A percentile compares a stretch with the other conserved stretches of the same genome.
These are phyloP conservation scores for Sugiyamaella chiloensis DNA, from an alignment of 805 yeast species.

Conservation along the genomic window DNA sequence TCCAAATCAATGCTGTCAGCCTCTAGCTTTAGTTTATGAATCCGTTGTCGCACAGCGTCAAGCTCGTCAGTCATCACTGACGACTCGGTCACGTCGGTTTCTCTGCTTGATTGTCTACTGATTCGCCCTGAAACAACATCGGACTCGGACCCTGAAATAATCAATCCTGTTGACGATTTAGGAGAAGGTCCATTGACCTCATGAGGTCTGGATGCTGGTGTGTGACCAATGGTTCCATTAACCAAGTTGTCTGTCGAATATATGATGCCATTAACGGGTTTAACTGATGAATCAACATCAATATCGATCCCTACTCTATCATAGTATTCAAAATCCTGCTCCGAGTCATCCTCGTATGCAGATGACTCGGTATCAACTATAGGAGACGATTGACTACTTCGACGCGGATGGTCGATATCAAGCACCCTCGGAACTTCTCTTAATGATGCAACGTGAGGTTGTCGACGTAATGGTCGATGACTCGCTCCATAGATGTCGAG, in stretches of 20 bases:
- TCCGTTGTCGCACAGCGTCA: constrained; percentile 13
- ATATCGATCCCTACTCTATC: constrained; percentile 2
- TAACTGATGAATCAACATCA: not conserved
- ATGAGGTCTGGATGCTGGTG: no score
- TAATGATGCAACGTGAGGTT: not conserved
- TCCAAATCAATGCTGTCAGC: constrained; percentile 1
- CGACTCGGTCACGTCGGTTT: constrained; percentile 2
- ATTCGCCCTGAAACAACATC: not conserved
- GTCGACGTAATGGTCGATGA: constrained; percentile 1
- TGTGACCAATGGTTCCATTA: not conserved
- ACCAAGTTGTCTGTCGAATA: not conserved
- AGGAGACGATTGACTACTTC: not conserved
- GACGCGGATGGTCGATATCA: not conserved
- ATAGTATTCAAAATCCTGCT: not conserved
- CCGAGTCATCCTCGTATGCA: not conserved
- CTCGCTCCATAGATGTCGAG: not conserved
- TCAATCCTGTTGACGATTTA: not conserved
- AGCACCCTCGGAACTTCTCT: not conserved
- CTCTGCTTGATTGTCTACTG: not conserved
- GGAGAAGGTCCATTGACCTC: not conserved
- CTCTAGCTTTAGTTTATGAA: constrained; percentile 11
- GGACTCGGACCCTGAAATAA: not conserved
- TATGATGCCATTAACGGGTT: not conserved
- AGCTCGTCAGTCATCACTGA: constrained; percentile 16
- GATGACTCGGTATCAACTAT: not conserved